phyloP scores from a whole-genome alignment of 202 grass and related monocot species.

The Saccharum hybrid region DNA sequence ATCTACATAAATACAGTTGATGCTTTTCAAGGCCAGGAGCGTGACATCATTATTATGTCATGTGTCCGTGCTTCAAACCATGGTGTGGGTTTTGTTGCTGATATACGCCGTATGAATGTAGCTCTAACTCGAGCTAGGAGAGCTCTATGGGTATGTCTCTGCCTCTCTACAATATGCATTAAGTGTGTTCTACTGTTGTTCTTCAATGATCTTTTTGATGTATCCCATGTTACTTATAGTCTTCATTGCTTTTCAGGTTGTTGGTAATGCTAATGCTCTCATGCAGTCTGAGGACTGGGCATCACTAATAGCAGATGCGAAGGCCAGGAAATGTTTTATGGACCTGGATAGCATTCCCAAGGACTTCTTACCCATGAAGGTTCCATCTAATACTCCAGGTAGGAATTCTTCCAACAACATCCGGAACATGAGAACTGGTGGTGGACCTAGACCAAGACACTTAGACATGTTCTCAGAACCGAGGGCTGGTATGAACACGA shows the following conservation, averaged over 20 bases:
- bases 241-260: slow-evolving; percentile 58
- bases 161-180: not conserved
- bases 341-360: slow-evolving; percentile 92
- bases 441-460: slow-evolving; percentile 63
- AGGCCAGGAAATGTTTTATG: slow-evolving; percentile 84
- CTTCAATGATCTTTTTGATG: not conserved
- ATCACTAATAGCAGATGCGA: slow-evolving; percentile 81
- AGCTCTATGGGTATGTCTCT: slow-evolving; percentile 80
- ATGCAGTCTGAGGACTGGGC: slow-evolving; percentile 96
- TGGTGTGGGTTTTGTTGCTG: slow-evolving; percentile 98
- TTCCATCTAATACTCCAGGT: slow-evolving; percentile 58
- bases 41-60: slow-evolving; percentile 98
- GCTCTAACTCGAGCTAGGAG: slow-evolving; percentile 94
- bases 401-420: slow-evolving; percentile 67
- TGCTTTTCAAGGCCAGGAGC: slow-evolving; percentile 99
- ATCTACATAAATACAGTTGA: slow-evolving; percentile 99
- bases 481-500: slow-evolving; percentile 50
- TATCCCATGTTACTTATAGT: slow-evolving; percentile 35
- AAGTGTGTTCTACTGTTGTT: slow-evolving; percentile 10
- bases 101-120: slow-evolving; percentile 99
- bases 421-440: slow-evolving; percentile 66
- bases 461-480: slow-evolving; percentile 66
- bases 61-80: slow-evolving; percentile 94
- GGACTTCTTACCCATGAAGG: slow-evolving; percentile 68
- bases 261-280: slow-evolving; percentile 96